Base-by-base conservation (phyloP, 192 early-diverging fungal genomes). In the Mortierella antarctica region DNA sequence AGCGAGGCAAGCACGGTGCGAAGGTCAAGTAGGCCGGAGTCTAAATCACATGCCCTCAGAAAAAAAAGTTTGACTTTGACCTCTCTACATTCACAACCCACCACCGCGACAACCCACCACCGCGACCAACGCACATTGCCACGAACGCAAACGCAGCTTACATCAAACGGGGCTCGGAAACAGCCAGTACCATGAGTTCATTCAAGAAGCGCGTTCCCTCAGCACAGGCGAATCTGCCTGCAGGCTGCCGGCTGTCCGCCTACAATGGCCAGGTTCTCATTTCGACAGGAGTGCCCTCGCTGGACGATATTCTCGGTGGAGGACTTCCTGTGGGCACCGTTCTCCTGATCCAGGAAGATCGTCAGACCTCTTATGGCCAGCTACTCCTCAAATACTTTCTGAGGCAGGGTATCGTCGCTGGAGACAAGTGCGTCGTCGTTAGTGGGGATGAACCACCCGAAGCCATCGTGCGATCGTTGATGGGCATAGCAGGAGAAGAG, bases 291-390 rank as follows among this genome's bases (percentile, higher is more conserved):
- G 90, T 94, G 1, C 92, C 93, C 6, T 92, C 94, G 1, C 78
- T 98, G 15, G 96, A 98, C 83, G 93, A 94, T 75, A 89, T 95
- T 70, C 82, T 91, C 8, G 96, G 96, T 48, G 97, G 95, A 42
- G 96, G 96, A 7, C 81, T 96, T 5, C 95, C 95, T 0, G 85
- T 97, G 0, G 96, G 96, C 57, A 89, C 91, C 1, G 70, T 96
- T 6, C 72, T 93, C 6, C 72, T 99, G 54, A 86, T 98, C 42
- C 87, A 93, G 58, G 89, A 93, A 65, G 96, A 99, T 73, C 86
- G 88, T 6, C 86, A 88, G 55, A 96, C 97, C 0, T 91, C 87
- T 8, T 98, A 98, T 73, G 91, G 95, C 20, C 86, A 88, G 60
- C 82, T 96, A 5, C 71, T 97, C 1, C 58, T 93, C 6, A 92